Conservation (phyloP, 768 basidiomycete species). For the Gloeopeniophorella convolvens region DNA sequence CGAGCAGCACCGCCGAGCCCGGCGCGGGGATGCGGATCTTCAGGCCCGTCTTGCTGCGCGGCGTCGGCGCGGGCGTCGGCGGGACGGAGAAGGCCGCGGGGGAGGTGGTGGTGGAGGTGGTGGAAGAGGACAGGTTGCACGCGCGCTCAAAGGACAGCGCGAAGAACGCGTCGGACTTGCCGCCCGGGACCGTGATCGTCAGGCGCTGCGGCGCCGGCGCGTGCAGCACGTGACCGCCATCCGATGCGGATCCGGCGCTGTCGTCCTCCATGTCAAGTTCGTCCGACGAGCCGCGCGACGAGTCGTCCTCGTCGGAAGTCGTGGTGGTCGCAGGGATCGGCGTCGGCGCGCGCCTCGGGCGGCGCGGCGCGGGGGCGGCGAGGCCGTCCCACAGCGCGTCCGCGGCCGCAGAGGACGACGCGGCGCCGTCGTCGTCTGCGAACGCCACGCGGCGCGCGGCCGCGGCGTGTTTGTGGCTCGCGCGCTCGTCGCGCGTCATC, state of each 20-base stretch:
- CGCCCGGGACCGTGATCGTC: slow-evolving; percentile 11
- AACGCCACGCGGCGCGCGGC: slow-evolving; percentile 7
- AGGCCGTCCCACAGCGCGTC: too few relatives aligned
- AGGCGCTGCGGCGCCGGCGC: slow-evolving; percentile 6
- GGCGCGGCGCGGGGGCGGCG: too few relatives aligned
- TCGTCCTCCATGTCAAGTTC: too few relatives aligned
- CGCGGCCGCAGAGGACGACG: too few relatives aligned
- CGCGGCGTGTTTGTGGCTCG: background rate
- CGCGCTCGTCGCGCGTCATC: slow-evolving; percentile 6
- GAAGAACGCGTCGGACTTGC: slow-evolving; percentile 17
- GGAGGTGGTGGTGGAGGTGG: background rate
- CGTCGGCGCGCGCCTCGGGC: too few relatives aligned
- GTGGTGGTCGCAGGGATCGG: too few relatives aligned
- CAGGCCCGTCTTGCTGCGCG: slow-evolving; percentile 7
- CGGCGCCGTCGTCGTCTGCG: background rate
- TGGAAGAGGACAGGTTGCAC: slow-evolving; percentile 1
- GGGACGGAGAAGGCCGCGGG: too few relatives aligned
- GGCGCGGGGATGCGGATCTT: slow-evolving; percentile 15
- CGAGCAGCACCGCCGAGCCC: slow-evolving; percentile 12
- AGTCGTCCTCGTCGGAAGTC: too few relatives aligned
- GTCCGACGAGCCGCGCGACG: too few relatives aligned
- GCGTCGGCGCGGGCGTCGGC: background rate
- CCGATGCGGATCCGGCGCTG: too few relatives aligned
- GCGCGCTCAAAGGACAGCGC: slow-evolving; percentile 16
- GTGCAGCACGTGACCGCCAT: background rate